These are phyloP conservation scores for Fusarium coicis DNA, from an alignment of 2,329 filamentous ascomycete species.

Conservation along the genomic window DNA sequence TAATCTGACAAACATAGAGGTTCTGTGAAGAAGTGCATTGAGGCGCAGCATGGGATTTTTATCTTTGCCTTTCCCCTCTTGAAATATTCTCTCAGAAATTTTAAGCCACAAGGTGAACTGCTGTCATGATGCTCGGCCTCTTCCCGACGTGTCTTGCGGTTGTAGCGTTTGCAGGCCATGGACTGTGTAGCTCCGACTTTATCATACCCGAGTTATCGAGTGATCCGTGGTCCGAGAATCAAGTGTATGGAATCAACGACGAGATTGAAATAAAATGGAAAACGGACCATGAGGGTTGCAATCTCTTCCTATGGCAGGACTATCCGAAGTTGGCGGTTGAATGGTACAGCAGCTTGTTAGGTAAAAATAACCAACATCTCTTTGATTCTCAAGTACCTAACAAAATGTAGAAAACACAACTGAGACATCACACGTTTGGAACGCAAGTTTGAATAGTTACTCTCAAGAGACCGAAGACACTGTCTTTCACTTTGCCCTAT, in stretches of 20 bases:
- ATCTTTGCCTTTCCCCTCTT: background rate
- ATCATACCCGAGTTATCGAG: background rate
- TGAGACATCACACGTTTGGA: background rate
- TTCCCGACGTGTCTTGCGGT: rapidly evolving
- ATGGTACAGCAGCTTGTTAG: background rate
- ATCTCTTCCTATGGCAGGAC: background rate
- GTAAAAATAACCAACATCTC: rapidly evolving
- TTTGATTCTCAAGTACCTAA: rapidly evolving
- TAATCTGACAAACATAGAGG: background rate
- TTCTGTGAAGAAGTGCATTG: background rate
- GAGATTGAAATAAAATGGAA: background rate
- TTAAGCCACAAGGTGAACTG: rapidly evolving
- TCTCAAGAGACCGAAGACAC: background rate
- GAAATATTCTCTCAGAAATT: rapidly evolving
- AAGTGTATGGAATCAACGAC: background rate
- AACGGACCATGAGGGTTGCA: background rate
- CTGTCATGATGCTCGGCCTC: rapidly evolving
- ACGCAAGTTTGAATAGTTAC: rapidly evolving
- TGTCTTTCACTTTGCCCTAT: background rate
- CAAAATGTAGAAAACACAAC: background rate
- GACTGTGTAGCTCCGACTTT: background rate
- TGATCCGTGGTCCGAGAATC: rapidly evolving
- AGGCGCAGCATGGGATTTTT: background rate
- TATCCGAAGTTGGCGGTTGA: background rate
- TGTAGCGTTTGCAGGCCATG: rapidly evolving